These are phyloP conservation scores for Serendipita sp. DNA, from an alignment of 768 basidiomycete species.

Conservation along the genomic window DNA sequence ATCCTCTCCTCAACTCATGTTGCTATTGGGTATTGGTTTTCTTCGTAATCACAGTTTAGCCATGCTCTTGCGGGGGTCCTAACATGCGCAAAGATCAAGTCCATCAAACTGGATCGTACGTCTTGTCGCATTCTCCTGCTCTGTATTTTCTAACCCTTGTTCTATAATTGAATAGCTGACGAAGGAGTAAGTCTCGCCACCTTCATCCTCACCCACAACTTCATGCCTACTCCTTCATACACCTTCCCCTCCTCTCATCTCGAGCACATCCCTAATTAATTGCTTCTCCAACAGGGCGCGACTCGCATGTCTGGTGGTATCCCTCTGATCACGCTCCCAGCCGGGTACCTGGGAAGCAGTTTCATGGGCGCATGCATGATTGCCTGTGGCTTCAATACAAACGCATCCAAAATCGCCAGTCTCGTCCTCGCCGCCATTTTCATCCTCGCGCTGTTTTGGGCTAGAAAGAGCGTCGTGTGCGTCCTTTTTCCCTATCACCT, in stretches of 20 bases:
- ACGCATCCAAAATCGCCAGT: slow-evolving; percentile 73
- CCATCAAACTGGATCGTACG: slow-evolving; percentile 76
- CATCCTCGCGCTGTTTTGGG: slow-evolving; percentile 64
- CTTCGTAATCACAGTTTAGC: slow-evolving; percentile 44
- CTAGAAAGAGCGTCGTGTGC: slow-evolving; percentile 9
- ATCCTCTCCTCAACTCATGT: not conserved
- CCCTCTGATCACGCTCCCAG: slow-evolving; percentile 62
- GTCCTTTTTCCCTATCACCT: not conserved
- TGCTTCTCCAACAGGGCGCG: slow-evolving; percentile 28
- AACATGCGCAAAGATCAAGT: slow-evolving; percentile 74
- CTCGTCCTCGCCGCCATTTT: slow-evolving; percentile 74
- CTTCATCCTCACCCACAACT: no score
- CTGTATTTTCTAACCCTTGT: slow-evolving; percentile 5
- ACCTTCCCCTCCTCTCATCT: not conserved
- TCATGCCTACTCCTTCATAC: not conserved
- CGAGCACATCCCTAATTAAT: not conserved
- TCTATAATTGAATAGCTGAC: slow-evolving; percentile 35
- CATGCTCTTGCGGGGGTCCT: slow-evolving; percentile 67
- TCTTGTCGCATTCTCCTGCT: slow-evolving; percentile 10
- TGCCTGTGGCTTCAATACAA: slow-evolving; percentile 75
- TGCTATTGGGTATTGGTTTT: no score
- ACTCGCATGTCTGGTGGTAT: slow-evolving; percentile 82
- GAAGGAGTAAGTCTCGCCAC: slow-evolving; percentile 33
- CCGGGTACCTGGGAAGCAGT: slow-evolving; percentile 74
- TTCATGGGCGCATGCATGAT: slow-evolving; percentile 80